Evolutionary conservation across 139 green algal species (phyloP).

Genomic region (Zygnema circumcarinatum): DNA sequence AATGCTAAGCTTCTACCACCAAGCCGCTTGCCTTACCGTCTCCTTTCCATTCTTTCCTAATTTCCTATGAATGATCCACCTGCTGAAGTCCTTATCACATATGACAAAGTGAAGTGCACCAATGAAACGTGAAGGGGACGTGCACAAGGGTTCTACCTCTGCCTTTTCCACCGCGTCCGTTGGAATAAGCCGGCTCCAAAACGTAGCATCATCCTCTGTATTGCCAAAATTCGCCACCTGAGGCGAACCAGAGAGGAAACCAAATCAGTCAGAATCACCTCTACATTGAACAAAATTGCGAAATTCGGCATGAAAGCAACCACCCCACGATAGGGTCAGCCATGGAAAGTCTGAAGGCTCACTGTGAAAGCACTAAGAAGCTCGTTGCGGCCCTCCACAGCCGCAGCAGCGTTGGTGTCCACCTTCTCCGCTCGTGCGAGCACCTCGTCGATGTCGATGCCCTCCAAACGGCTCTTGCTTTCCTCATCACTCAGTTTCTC

Average conservation of each 20-base stretch:
- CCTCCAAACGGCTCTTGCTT: conserved; percentile 41
- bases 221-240: conserved; percentile 67
- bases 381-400: conserved; percentile 66
- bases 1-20: too few relatives aligned
- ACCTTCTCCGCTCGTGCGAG: conserved; percentile 88
- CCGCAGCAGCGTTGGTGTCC: conserved; percentile 40
- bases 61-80: too few relatives aligned
- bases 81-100: too few relatives aligned
- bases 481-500: conserved; percentile 60
- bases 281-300: background rate
- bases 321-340: background rate
- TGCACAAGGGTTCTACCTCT: conserved; percentile 55
- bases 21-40: too few relatives aligned
- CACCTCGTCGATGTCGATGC: conserved; percentile 88
- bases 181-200: conserved; percentile 91
- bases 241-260: background rate
- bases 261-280: too few relatives aligned
- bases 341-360: background rate
- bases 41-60: too few relatives aligned
- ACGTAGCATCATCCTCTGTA: conserved; percentile 88
- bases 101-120: too few relatives aligned
- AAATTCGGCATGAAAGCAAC: background rate
- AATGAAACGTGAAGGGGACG: too few relatives aligned
- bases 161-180: conserved; percentile 66
- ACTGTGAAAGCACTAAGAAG: conserved; percentile 78